These are phyloP conservation scores for Chrysoporthe austroafricana DNA, from an alignment of 2,329 filamentous ascomycete genomes.

Conservation along the genomic window DNA sequence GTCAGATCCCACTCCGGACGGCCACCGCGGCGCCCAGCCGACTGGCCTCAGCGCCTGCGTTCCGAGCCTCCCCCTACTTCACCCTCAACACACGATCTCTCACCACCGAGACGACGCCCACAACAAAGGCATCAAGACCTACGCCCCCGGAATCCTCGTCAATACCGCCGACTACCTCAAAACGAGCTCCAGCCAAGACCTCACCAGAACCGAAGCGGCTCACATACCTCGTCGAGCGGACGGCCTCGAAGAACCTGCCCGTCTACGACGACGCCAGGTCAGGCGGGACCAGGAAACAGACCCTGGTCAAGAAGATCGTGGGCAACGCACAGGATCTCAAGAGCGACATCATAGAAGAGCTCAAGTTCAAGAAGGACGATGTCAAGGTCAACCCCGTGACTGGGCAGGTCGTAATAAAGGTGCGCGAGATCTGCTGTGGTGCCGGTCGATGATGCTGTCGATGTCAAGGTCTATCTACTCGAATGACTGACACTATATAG, in stretches of 20 bases:
- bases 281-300: slow-evolving; percentile 76
- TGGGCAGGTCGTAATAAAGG: slow-evolving; percentile 76
- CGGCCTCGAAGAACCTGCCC: slow-evolving; percentile 70
- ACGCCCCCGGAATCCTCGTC: slow-evolving; percentile 15
- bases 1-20: slow-evolving; percentile 23
- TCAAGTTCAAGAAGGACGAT: slow-evolving; percentile 60
- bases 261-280: slow-evolving; percentile 76
- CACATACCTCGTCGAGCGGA: slow-evolving; percentile 75
- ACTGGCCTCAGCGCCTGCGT: slow-evolving; percentile 6
- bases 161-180: slow-evolving; percentile 20
- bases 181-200: slow-evolving; percentile 24
- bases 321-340: slow-evolving; percentile 70
- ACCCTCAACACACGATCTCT: slow-evolving; percentile 1
- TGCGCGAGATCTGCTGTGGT: slow-evolving; percentile 41
- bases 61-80: slow-evolving; percentile 7
- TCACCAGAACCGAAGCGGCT: slow-evolving; percentile 43
- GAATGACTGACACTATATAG: slow-evolving; percentile 10
- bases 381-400: slow-evolving; percentile 64
- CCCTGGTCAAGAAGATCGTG: slow-evolving; percentile 76
- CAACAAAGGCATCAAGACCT: background rate
- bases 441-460: no score
- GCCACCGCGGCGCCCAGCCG: slow-evolving; percentile 22
- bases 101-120: background rate
- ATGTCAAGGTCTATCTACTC: background rate
- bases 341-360: slow-evolving; percentile 61